Base-by-base conservation (phyloP, 495 filamentous ascomycete genomes). In the Annulohypoxylon maeteangense region DNA sequence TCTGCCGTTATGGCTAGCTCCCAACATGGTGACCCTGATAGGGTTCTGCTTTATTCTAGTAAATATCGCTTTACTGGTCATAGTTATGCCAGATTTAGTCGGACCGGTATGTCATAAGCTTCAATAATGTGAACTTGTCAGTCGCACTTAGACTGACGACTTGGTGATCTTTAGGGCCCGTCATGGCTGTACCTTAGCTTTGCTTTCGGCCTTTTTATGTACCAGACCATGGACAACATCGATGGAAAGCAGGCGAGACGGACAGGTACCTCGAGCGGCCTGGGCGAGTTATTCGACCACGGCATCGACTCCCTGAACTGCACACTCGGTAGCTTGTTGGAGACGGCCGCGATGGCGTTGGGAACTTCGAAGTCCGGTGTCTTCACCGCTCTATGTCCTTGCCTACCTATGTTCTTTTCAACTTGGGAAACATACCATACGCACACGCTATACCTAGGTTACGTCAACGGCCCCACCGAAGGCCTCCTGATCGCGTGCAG, bases 361-460 rank as follows among this genome's bases (percentile, higher is more conserved):
- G 95, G 95, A 40, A 86, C 91, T 7, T 90, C 90, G 7, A 87
- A 88, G 60, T 87, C 92, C 6, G 95, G 95, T 70, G 91, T 94
- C 48, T 96, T 95, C 78, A 99, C 95, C 1, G 94, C 94, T 11
- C 81, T 98, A 38, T 87, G 94, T 58, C 96, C 95, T 1, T 96
- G 93, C 70, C 82, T 99, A 7, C 92, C 95, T 22, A 99, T 99
- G 95, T 98, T 97, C 84, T 97, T 98, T 82, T 98, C 94, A 4
- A 99, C 95, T 7, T 99, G 95, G 95, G 95, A 99, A 79, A 99
- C 95, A 2, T 99, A 97, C 78, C 95, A 99, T 80, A 97, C 95
- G 1, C 95, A 99, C 79, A 98, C 97, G 0, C 84, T 99, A 1
- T 99, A 98, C 78, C 90, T 99, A 3, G 95, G 95, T 34, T 94